Conservation (phyloP, 148 eudicot genomes). For the Camellia lanceoleosa region DNA sequence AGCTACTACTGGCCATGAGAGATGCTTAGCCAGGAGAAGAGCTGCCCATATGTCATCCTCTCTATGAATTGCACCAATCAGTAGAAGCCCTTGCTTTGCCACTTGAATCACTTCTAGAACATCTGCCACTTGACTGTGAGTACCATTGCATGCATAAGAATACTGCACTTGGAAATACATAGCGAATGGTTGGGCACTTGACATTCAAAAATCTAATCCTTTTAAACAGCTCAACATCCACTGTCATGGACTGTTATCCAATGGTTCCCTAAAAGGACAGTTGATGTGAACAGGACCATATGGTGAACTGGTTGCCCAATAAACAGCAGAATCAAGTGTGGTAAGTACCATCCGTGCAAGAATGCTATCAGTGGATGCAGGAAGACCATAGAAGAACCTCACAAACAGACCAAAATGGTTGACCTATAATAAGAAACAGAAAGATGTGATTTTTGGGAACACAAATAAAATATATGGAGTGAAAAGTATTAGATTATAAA, state of each 20-base stretch:
- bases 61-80: constrained; percentile 63
- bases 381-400: constrained; percentile 84
- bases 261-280: constrained; percentile 87
- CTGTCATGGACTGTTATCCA: constrained; percentile 47
- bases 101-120: constrained; percentile 50
- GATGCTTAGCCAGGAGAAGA: constrained; percentile 78
- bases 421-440: constrained; percentile 38
- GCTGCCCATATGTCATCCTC: constrained; percentile 94
- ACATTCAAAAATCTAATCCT: constrained; percentile 74
- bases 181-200: constrained; percentile 65
- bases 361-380: constrained; percentile 71
- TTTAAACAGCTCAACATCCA: constrained; percentile 66
- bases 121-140: constrained; percentile 39
- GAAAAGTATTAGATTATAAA: not conserved
- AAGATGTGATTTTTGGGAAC: constrained; percentile 6
- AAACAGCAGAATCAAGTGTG: constrained; percentile 79
- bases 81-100: constrained; percentile 58
- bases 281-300: constrained; percentile 91
- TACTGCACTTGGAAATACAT: constrained; percentile 47
- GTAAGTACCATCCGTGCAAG: constrained; percentile 89
- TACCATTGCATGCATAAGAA: constrained; percentile 33
- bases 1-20: constrained; percentile 82
- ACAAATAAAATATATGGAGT: not conserved
- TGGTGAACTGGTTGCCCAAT: constrained; percentile 72
- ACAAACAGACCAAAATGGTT: constrained; percentile 87